Evolutionary conservation across 192 early-diverging fungal genomes (phyloP).

Genomic region (Backusella sp.): DNA sequence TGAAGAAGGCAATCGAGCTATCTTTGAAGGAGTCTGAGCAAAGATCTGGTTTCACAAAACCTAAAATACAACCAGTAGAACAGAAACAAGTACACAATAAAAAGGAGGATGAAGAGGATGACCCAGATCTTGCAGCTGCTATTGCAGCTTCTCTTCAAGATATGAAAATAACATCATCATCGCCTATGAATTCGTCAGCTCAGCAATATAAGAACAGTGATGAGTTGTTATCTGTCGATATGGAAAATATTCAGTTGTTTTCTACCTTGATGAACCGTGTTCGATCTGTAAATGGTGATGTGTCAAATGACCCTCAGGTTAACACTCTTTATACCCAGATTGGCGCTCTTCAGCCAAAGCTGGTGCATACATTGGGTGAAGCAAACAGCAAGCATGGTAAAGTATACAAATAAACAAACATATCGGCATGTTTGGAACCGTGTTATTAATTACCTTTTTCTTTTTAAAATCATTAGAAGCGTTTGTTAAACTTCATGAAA

Average conservation of each 20-base stretch:
- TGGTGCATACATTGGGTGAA: slow-evolving; percentile 70
- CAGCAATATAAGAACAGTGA: slow-evolving; percentile 26
- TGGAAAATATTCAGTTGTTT: slow-evolving; percentile 90
- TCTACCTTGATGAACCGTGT: slow-evolving; percentile 80
- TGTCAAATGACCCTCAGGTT: slow-evolving; percentile 74
- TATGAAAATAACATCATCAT: slow-evolving; percentile 36
- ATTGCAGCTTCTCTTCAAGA: slow-evolving; percentile 77
- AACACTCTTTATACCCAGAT: slow-evolving; percentile 84
- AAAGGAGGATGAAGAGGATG: slow-evolving; percentile 55
- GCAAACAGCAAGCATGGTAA: slow-evolving; percentile 73
- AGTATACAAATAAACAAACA: neutral
- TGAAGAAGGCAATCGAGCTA: slow-evolving; percentile 89
- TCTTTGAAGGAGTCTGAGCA: slow-evolving; percentile 76
- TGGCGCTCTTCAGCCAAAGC: slow-evolving; percentile 79
- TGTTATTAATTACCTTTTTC: neutral
- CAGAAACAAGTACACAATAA: neutral
- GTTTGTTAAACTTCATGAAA: slow-evolving; percentile 76
- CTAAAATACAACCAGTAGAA: neutral
- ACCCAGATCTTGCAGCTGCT: slow-evolving; percentile 68
- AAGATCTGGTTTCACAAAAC: slow-evolving; percentile 25
- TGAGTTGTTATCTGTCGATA: slow-evolving; percentile 73
- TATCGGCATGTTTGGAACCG: too few relatives aligned
- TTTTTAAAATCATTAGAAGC: slow-evolving; percentile 13
- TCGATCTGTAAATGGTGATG: slow-evolving; percentile 69
- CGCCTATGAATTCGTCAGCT: slow-evolving; percentile 9